Percentiles rank a stretch among this genome's conserved stretches.
Conservation (phyloP, 192 early-diverging fungal genomes). For the Thamnidium elegans region DNA sequence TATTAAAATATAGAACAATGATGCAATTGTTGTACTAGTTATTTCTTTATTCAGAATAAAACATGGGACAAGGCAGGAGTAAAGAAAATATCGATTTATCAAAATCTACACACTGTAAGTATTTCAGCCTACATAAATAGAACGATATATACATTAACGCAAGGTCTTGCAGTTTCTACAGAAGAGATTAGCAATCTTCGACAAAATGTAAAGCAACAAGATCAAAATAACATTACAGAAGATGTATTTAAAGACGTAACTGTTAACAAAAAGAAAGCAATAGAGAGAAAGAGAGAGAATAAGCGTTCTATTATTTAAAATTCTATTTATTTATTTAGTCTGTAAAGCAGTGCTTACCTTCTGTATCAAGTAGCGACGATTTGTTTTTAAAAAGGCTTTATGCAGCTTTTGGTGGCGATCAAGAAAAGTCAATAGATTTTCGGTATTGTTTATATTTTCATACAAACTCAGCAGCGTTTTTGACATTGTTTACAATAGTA, state of each 20-base stretch:
- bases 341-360: constrained; percentile 49
- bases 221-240: constrained; percentile 57
- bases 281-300: neutral
- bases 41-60: neutral
- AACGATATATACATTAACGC: too few relatives aligned
- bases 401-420: constrained; percentile 74
- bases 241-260: constrained; percentile 67
- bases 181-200: constrained; percentile 48
- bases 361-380: constrained; percentile 59
- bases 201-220: constrained; percentile 41
- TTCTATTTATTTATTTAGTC: constrained; percentile 41
- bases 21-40: too few relatives aligned
- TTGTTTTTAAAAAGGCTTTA: constrained; percentile 75
- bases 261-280: constrained; percentile 2
- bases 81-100: constrained; percentile 51
- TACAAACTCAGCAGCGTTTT: neutral
- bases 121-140: too few relatives aligned
- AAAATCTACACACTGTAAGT: constrained; percentile 49
- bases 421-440: constrained; percentile 63
- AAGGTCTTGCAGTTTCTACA: constrained; percentile 38
- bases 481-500: constrained; percentile 27
- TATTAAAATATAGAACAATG: too few relatives aligned
- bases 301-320: neutral
- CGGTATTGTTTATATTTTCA: constrained; percentile 22
- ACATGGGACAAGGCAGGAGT: constrained; percentile 49